A percentile compares a stretch with the other conserved stretches of the same genome.
These are phyloP conservation scores for Lactarius hengduanensis DNA, from an alignment of 768 basidiomycete genomes.

Conservation along the genomic window DNA sequence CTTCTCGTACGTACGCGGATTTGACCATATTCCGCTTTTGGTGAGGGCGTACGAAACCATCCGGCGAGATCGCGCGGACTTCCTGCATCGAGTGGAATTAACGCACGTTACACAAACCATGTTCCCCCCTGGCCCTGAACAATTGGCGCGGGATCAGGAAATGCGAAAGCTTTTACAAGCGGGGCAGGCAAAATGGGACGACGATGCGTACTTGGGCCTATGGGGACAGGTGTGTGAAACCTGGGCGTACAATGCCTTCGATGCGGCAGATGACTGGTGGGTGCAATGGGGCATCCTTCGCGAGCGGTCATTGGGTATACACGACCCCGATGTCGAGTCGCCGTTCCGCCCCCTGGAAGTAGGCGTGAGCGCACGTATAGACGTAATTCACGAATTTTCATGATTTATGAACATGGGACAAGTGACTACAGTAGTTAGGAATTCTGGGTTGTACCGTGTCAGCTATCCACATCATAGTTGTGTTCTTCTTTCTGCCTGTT, in stretches of 20 bases:
- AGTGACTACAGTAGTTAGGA: not conserved
- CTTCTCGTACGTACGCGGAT: slow-evolving; percentile 21
- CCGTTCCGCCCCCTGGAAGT: slow-evolving; percentile 14
- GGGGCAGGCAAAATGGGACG: slow-evolving; percentile 18
- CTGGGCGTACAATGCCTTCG: slow-evolving; percentile 28
- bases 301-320: slow-evolving; percentile 17
- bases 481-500: not conserved
- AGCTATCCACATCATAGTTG: not conserved
- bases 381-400: not conserved
- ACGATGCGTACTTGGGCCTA: slow-evolving; percentile 21
- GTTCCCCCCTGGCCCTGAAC: slow-evolving; percentile 26
- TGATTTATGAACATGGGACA: not conserved
- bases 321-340: not conserved
- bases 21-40: slow-evolving; percentile 23
- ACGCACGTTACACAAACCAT: slow-evolving; percentile 7
- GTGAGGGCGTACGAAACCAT: slow-evolving; percentile 23
- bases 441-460: not conserved
- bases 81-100: slow-evolving; percentile 17
- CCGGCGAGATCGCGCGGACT: slow-evolving; percentile 16
- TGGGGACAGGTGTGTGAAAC: slow-evolving; percentile 24
- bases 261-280: slow-evolving; percentile 30
- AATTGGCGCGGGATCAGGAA: slow-evolving; percentile 10
- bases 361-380: not conserved
- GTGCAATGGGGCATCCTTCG: slow-evolving; percentile 29
- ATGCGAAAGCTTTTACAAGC: slow-evolving; percentile 5